A percentile compares a stretch with the other conserved stretches of the same genome.
These are phyloP conservation scores for Colletotrichum lentis DNA, from an alignment of 2,329 filamentous ascomycete species.

Conservation along the genomic window DNA sequence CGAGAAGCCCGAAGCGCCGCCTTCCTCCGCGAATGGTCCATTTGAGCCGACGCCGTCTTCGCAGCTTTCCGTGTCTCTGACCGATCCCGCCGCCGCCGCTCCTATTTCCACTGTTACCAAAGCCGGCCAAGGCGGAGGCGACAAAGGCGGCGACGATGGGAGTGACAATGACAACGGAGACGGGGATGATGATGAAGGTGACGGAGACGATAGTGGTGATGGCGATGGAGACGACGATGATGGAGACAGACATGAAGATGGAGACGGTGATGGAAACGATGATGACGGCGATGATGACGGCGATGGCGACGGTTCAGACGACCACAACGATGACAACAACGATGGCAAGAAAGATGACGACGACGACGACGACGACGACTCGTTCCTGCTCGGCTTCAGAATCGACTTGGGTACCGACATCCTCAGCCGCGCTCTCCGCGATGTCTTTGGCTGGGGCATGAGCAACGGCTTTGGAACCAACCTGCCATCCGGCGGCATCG, in stretches of 20 bases:
- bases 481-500: neutral
- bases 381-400: constrained; percentile 1
- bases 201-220: neutral
- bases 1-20: neutral
- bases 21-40: neutral
- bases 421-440: neutral
- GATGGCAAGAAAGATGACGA: too few species aligned
- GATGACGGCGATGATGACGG: neutral
- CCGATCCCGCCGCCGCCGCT: too few species aligned
- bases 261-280: neutral
- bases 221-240: neutral
- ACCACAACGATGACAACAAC: too few species aligned
- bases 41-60: neutral
- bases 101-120: neutral
- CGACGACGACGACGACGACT: neutral
- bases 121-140: neutral
- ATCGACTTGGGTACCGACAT: constrained; percentile 15
- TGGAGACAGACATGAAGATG: neutral
- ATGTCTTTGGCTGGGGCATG: constrained; percentile 16
- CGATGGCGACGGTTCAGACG: neutral
- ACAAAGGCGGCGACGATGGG: neutral
- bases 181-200: neutral
- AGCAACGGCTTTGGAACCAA: neutral
- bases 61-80: neutral
- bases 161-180: neutral